Evolutionary conservation across 2,329 filamentous ascomycete species (phyloP), one percentile per base, ranked within the genome.

Genomic region (Exserohilum rostratum): DNA sequence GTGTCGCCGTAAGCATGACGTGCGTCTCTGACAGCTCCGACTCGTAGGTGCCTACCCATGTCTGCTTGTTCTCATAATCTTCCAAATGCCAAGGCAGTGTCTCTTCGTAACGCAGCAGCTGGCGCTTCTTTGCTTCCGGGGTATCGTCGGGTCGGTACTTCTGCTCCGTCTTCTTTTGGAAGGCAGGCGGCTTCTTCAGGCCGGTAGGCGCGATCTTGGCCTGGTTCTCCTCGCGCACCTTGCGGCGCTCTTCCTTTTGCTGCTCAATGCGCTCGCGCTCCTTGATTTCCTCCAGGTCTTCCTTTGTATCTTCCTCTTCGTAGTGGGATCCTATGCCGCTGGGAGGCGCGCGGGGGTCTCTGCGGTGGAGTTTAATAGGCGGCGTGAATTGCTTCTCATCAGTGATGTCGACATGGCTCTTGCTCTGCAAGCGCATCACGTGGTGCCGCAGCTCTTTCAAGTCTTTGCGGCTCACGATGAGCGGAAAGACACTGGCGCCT

Each of bases 61-160:
- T 90, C 66, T 96, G 93, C 74, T 93, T 96, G 61, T 92, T 91
- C 68, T 99, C 93, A 35, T 93, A 96, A 73, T 99, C 95, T 72
- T 99, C 95, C 31, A 99, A 77, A 73, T 97, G 93, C 95, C 95
- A 99, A 5, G 95, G 95, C 45, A 97, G 80, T 3, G 93, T 91
- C 75, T 99, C 95, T 73, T 98, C 95, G 64, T 98, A 99, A 60
- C 93, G 84, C 37, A 87, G 78, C 55, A 85, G 80, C 37, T 83
- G 80, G 45, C 79, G 79, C 55, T 89, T 77, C 86, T 86, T 79
- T 83, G 96, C 82, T 84, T 95, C 79, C 78, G 83, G 83, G 1
- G 86, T 87, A 70, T 87, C 85, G 53, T 96, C 90, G n/a, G 89
- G 85, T 63, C 91, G 87, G 69, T 90, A 92, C 18, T 96, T 90